Conservation (phyloP, 805 yeast genomes). For the Nakazawaea molendinolei region DNA sequence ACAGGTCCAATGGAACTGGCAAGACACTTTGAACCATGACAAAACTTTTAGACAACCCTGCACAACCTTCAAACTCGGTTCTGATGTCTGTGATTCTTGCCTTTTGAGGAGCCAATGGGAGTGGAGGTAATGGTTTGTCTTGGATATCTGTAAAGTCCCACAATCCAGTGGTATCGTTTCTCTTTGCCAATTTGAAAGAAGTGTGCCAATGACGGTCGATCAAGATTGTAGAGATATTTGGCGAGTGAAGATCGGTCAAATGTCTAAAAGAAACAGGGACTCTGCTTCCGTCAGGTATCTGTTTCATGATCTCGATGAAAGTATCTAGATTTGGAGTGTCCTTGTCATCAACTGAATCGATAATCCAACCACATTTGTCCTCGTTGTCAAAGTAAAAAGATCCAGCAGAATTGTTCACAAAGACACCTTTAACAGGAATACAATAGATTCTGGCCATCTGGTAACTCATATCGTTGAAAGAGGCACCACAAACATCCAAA, state of each 20-base stretch:
- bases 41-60: constrained; percentile 57
- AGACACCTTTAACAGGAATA: constrained; percentile 81
- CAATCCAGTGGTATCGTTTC: constrained; percentile 50
- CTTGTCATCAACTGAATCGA: constrained; percentile 70
- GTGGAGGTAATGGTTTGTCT: constrained; percentile 58
- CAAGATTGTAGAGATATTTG: constrained; percentile 55
- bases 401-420: constrained; percentile 69
- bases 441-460: constrained; percentile 84
- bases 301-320: constrained; percentile 71
- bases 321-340: constrained; percentile 70
- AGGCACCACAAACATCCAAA: constrained; percentile 80
- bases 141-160: constrained; percentile 49
- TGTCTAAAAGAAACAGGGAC: constrained; percentile 71
- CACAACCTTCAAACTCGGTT: constrained; percentile 44
- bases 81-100: constrained; percentile 73
- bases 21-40: constrained; percentile 61
- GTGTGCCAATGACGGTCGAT: constrained; percentile 85
- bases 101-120: constrained; percentile 42
- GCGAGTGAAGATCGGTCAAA: constrained; percentile 73
- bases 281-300: constrained; percentile 68
- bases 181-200: constrained; percentile 57
- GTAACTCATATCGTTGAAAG: constrained; percentile 79
- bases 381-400: constrained; percentile 56
- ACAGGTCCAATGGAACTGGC: constrained; percentile 74
- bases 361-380: constrained; percentile 71